Evolutionary conservation across 192 early-diverging fungal genomes (phyloP), one percentile per base, ranked within the genome.

Genomic region (Tieghemiomyces parasiticus): DNA sequence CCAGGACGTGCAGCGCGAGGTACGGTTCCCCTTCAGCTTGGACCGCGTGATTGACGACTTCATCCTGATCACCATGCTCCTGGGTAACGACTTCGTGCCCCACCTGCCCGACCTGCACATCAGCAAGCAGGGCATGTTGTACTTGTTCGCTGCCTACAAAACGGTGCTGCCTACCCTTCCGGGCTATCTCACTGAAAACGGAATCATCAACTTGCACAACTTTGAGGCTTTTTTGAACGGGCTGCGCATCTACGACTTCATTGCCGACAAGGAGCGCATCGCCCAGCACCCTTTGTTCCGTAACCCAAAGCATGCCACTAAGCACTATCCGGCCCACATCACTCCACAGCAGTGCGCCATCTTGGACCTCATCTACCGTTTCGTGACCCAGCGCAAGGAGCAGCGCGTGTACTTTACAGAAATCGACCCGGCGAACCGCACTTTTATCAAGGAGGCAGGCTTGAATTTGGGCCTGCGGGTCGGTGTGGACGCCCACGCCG

Each of bases 71-170:
- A 85, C 81, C 51, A 84, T 97, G 71, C 92, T 98, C 71, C 85
- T 98, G 29, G 95, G 95, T 53, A 98, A 98, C 70, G 95, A 98
- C 72, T 99, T 96, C 70, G 66, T 99, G 61, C 95, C 95, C 46
- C 90, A 90, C 69, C 66, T 98, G 38, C 93, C 93, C 35, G 88
- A 86, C 60, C 75, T 98, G 34, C 90, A 95, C 59, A 99, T 99
- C 64, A 85, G 85, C 29, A 89, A 93, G 70, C 92, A 92, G 52
- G 78, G 76, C 56, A 71, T 86, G 8, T 71, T 84, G 71, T 86
- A 84, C 67, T 19, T 56, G 3, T 56, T 56, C 31, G 31, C 54
- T 19, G 31, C 54, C 8, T 86, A 89, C 62, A 79, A 78, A 47
- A 72, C 74, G 58, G 68, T 85, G 16, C 67, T 85, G 26, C 83